Evolutionary conservation across 306 rosid genomes (phyloP), one percentile per base, ranked within the genome.

Genomic region (Acacia melanoxylon): DNA sequence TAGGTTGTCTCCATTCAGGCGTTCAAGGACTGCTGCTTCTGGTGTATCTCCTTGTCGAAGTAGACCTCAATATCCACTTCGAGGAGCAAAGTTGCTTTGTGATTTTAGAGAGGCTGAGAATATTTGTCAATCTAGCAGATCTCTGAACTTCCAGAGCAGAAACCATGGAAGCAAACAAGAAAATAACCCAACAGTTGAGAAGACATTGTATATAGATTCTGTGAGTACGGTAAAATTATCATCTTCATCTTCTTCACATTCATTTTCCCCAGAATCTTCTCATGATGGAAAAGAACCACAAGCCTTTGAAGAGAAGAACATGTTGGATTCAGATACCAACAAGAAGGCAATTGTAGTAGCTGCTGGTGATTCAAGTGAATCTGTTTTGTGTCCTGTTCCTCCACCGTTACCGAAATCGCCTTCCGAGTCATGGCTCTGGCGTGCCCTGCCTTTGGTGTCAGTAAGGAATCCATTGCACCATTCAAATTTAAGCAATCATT

Each of bases 351-450:
- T 86, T 58, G 81, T 80, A 37, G 52, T 80, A 76, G 87, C 63
- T 33, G 83, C 68, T 80, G 87, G 56, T 80, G 86, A 41, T 75
- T 83, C 81, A 52, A 85, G 84, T 77, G 85, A 80, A 52, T 72
- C 75, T 59, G 75, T 52, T 73, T n/a, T 52, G 65, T 84, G 92
- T 86, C 85, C 86, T 80, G 90, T 80, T 70, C 91, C 91, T 8
- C 99, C 93, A 48, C 97, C 99, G 29, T 79, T 93, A 76, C 99
- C 98, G 22, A 95, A 86, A 87, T 93, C 99, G 14, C 99, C 99
- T 65, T 90, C 98, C 0, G 97, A 95, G 82, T 95, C 99, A 48
- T 95, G 98, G 99, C 98, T 95, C 66, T 91, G 94, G 94, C 92
- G 91, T 13, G 88, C 97, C 17, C 84, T 92, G 66, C 91, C 99